Evolutionary conservation across 495 filamentous ascomycete species (phyloP).

Genomic region (Podospora pseudopauciseta): DNA sequence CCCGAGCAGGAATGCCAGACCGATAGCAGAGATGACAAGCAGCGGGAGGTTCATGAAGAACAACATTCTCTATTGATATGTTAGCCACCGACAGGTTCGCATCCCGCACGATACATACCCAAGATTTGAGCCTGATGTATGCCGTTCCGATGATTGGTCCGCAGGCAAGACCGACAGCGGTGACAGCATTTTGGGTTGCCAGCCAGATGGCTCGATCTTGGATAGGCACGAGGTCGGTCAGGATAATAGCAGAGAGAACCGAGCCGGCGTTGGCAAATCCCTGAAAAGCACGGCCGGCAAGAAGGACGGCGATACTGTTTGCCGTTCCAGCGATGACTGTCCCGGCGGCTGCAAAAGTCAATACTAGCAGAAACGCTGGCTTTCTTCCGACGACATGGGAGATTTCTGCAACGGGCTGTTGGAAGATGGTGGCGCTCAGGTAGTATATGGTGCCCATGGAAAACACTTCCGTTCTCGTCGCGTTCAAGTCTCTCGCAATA

Average conservation of each 20-base stretch:
- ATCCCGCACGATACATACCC: constrained; percentile 60
- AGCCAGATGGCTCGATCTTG: constrained; percentile 45
- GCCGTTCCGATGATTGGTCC: constrained; percentile 22
- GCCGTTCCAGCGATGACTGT: constrained; percentile 58
- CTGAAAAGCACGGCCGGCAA: constrained; percentile 63
- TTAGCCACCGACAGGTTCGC: constrained; percentile 54
- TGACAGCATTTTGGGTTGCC: constrained; percentile 35
- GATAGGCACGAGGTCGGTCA: constrained; percentile 60
- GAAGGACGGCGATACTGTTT: constrained; percentile 55
- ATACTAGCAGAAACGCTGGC: constrained; percentile 47
- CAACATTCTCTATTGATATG: constrained; percentile 32
- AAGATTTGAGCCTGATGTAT: constrained; percentile 59
- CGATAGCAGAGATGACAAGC: constrained; percentile 32
- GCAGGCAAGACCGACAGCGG: constrained; percentile 21
- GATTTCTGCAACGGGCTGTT: constrained; percentile 49
- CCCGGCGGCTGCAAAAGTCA: constrained; percentile 54
- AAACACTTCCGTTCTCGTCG: constrained; percentile 56
- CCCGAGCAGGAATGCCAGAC: constrained; percentile 39
- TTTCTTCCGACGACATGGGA: constrained; percentile 52
- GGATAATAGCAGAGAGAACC: constrained; percentile 58
- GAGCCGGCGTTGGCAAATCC: constrained; percentile 68
- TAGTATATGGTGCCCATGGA: constrained; percentile 55
- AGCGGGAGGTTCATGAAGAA: constrained; percentile 46
- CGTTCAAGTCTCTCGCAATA: constrained; percentile 48
- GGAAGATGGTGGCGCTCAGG: constrained; percentile 50